Evolutionary conservation across 805 yeast genomes (phyloP).

Genomic region (Yarrowia phangngaensis): DNA sequence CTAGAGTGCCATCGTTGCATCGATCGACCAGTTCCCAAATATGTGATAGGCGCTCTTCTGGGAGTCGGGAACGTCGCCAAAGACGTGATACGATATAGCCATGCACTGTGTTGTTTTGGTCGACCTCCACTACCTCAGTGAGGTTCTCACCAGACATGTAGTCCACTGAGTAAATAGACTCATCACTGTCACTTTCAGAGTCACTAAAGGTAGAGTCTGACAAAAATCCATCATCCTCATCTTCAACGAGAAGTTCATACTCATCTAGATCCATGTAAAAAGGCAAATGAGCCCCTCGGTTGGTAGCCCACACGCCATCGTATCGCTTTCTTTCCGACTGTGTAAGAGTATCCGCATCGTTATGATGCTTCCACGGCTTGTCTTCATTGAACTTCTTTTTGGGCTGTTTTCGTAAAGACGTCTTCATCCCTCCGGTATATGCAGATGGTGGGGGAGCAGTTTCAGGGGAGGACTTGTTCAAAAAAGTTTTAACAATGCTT

Average conservation of each 20-base stretch:
- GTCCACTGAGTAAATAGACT: slow-evolving; percentile 29
- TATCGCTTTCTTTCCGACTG: slow-evolving; percentile 76
- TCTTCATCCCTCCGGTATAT: slow-evolving; percentile 27
- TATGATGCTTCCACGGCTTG: slow-evolving; percentile 91
- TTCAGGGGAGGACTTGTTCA: slow-evolving; percentile 12
- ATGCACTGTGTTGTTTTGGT: slow-evolving; percentile 43
- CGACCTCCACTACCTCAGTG: slow-evolving; percentile 36
- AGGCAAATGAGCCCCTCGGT: slow-evolving; percentile 51
- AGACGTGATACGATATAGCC: slow-evolving; percentile 69
- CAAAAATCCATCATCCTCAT: slow-evolving; percentile 30
- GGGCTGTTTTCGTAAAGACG: slow-evolving; percentile 42
- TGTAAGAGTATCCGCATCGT: slow-evolving; percentile 48
- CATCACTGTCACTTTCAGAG: slow-evolving; percentile 32
- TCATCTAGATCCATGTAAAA: slow-evolving; percentile 19
- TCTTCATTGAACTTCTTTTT: slow-evolving; percentile 66
- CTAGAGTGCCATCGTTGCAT: slow-evolving; percentile 63
- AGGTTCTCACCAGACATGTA: slow-evolving; percentile 22
- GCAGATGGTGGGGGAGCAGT: slow-evolving; percentile 10
- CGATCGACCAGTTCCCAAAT: slow-evolving; percentile 66
- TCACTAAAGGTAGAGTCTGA: slow-evolving; percentile 30
- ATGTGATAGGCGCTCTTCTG: slow-evolving; percentile 54
- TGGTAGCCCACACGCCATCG: slow-evolving; percentile 92
- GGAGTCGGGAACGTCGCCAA: slow-evolving; percentile 75
- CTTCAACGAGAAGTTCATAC: slow-evolving; percentile 29
- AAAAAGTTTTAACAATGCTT: slow-evolving; percentile 13